Evolutionary conservation across 805 yeast species (phyloP), one percentile per base, ranked within the genome.

Genomic region (Pichia nakasei): DNA sequence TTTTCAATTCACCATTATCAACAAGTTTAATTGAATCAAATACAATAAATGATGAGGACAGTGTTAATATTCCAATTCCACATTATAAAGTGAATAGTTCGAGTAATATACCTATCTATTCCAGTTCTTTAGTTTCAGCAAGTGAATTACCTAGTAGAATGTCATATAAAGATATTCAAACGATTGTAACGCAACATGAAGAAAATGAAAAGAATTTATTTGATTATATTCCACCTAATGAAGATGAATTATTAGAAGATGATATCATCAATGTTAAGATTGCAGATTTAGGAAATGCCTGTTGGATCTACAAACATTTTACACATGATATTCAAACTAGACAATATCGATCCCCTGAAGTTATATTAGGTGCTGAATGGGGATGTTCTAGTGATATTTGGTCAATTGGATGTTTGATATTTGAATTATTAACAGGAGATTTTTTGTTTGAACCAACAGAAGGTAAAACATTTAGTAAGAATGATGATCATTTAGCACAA

Each of bases 401-500:
- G 98, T 85, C 96, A n/a, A 70, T 85, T 55, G 97, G 95, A 0
- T 89, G 97, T 65, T 65, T 93, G 55, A 70, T 85, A 1, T 93
- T 93, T 64, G 98, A 93, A 66, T 70, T 93, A 21, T 63, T 91
- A 37, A 91, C 98, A 0, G 97, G 97, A 3, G 97, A 91, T 63
- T 89, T 89, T 56, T 63, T 93, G 40, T 93, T 91, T 61, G 97
- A 91, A 60, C 98, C 98, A 5, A 76, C 79, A 42, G 77, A 77
- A 48, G 88, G 89, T 1, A 76, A 75, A 44, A 69, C 83, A 5
- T 91, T 86, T 64, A 61, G 80, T 39, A 89, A 89, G 57, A 96
- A 89, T 61, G 97, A 91, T 58, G 98, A 93, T 61, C 98, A 93
- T 61, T 72, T 93, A 54, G 97, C 97, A 0, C 97, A 93, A 61